phyloP scores from a whole-genome alignment of 73 alveolate genomes.

The Symbiodinium natans region DNA sequence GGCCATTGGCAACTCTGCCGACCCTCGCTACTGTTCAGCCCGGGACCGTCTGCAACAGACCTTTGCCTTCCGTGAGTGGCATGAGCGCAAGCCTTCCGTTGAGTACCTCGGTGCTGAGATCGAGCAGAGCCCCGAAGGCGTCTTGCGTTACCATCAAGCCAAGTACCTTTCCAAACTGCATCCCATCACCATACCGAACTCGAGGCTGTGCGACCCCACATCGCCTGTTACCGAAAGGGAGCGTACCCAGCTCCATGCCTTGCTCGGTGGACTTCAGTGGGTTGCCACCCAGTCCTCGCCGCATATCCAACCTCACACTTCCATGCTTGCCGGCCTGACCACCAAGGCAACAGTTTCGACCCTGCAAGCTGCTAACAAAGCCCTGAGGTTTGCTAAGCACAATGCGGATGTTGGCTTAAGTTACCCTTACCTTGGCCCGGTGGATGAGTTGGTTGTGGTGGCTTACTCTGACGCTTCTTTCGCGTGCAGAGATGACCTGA shows the following conservation, averaged over 20 bases:
- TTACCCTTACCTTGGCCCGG: not conserved
- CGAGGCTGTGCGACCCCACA: too few relatives aligned
- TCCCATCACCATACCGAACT: not conserved
- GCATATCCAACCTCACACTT: not conserved
- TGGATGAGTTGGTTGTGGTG: not conserved
- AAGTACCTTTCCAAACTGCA: not conserved
- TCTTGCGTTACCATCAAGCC: not conserved
- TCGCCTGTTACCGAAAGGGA: not conserved
- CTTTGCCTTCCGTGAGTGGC: not conserved
- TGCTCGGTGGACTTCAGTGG: not conserved
- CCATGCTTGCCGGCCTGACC: not conserved
- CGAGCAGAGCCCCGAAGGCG: not conserved
- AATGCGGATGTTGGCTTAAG: not conserved
- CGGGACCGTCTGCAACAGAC: not conserved
- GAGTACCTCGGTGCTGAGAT: not conserved
- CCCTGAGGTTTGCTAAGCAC: not conserved
- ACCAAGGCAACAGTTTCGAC: not conserved
- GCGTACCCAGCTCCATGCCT: not conserved
- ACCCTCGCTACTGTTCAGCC: too few relatives aligned
- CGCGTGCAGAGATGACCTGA: not conserved
- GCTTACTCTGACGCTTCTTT: not conserved
- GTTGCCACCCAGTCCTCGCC: not conserved
- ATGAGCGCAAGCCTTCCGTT: not conserved
- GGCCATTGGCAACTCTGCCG: not conserved
- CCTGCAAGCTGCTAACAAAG: not conserved